Percentiles rank a stretch among this genome's conserved stretches.
Conservation (phyloP, 2,329 filamentous ascomycete species). For the Trichothecium sympodiale region DNA sequence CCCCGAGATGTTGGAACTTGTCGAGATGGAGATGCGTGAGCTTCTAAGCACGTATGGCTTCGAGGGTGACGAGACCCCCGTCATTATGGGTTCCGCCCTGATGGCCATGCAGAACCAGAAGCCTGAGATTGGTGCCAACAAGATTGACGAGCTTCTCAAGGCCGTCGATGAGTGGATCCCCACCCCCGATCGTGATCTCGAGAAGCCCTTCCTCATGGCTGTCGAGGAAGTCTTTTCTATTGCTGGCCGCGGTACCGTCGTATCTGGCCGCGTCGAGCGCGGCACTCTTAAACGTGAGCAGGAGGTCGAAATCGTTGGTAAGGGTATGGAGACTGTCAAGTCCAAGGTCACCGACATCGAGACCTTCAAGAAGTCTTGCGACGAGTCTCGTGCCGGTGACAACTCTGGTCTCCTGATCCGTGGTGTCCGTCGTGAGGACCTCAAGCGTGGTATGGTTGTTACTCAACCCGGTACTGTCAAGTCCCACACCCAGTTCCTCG, state of each 20-base stretch:
- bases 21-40: conserved; percentile 99
- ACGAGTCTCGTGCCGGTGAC: conserved; percentile 90
- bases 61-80: conserved; percentile 94
- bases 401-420: conserved; percentile 96
- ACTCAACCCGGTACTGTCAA: conserved; percentile 73
- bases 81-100: conserved; percentile 92
- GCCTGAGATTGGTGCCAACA: conserved; percentile 74
- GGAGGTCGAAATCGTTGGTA: conserved; percentile 91
- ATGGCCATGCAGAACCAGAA: conserved; percentile 82
- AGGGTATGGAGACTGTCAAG: conserved; percentile 73
- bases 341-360: conserved; percentile 99
- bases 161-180: conserved; percentile 96
- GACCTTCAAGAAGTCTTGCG: conserved; percentile 99
- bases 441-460: conserved; percentile 90
- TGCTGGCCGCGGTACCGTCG: conserved; percentile 88
- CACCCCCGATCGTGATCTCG: conserved; percentile 82
- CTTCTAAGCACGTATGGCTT: conserved; percentile 87
- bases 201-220: conserved; percentile 99
- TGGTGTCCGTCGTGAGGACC: conserved; percentile 91
- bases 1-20: conserved; percentile 98
- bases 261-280: conserved; percentile 93
- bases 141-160: conserved; percentile 84
- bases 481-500: conserved; percentile 82
- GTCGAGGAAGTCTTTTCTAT: conserved; percentile 91
- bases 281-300: conserved; percentile 86